These are phyloP conservation scores for Medicago ruthenica DNA, from an alignment of 306 rosid genomes.

Conservation along the genomic window DNA sequence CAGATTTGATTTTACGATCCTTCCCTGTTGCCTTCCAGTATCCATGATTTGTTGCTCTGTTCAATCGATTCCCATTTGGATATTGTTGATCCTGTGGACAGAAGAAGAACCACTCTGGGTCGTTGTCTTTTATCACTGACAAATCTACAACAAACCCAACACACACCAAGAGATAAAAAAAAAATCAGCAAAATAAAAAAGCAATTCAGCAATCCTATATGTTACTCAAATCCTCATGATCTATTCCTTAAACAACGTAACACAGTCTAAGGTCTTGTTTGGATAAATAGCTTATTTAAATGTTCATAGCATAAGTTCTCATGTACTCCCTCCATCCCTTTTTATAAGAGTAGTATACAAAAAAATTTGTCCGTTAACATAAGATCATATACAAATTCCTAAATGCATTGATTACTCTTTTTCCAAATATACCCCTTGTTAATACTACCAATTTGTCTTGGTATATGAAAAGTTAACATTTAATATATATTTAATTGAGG, in stretches of 20 bases:
- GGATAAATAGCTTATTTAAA: not conserved
- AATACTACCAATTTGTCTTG: too few species aligned
- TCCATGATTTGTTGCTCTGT: conserved; percentile 81
- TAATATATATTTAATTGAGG: too few species aligned
- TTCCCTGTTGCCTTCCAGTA: conserved; percentile 98
- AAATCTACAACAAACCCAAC: conserved; percentile 53
- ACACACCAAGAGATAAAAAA: not conserved
- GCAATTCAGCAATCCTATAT: not conserved
- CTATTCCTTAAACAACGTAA: not conserved
- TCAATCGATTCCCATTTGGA: conserved; percentile 83
- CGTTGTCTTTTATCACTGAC: conserved; percentile 69
- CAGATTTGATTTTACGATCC: conserved; percentile 87
- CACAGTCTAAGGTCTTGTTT: not conserved
- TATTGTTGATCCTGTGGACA: conserved; percentile 93
- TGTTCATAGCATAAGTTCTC: not conserved
- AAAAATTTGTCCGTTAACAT: too few species aligned
- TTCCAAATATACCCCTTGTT: too few species aligned
- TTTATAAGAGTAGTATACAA: too few species aligned
- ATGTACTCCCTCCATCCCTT: too few species aligned
- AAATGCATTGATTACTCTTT: too few species aligned
- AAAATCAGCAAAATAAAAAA: not conserved
- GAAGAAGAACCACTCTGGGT: conserved; percentile 98
- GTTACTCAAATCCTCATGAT: not conserved
- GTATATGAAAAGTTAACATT: too few species aligned
- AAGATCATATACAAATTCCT: too few species aligned